Percentiles rank a stretch among this genome's conserved stretches.
Conservation (phyloP, 306 rosid genomes). For the Dalbergia oliveri region DNA sequence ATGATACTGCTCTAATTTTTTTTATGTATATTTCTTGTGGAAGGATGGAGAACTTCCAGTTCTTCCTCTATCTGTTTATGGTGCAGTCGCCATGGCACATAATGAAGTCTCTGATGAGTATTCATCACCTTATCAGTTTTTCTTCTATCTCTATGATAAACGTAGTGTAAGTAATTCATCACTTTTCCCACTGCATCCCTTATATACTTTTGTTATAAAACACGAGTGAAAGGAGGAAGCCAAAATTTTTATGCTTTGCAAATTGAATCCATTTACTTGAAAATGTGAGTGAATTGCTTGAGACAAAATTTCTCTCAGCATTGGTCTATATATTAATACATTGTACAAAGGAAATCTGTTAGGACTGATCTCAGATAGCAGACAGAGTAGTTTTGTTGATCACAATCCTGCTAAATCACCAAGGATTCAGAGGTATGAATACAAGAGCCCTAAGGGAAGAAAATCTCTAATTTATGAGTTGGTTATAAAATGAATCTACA, state of each 20-base stretch:
- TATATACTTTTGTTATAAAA: constrained; percentile 14
- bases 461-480: too few species aligned
- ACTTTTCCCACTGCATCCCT: not conserved
- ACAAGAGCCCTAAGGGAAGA: too few species aligned
- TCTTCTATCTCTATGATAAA: constrained; percentile 92
- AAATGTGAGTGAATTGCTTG: too few species aligned
- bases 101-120: constrained; percentile 86
- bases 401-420: too few species aligned
- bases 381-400: too few species aligned
- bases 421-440: too few species aligned
- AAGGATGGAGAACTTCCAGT: constrained; percentile 98
- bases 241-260: not conserved
- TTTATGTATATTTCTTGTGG: constrained; percentile 30
- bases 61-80: constrained; percentile 92
- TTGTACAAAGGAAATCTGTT: too few species aligned
- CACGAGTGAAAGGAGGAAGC: constrained; percentile 32
- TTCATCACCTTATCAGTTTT: constrained; percentile 88
- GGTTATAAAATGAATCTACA: too few species aligned
- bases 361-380: too few species aligned
- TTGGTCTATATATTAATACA: too few species aligned
- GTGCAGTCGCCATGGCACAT: constrained; percentile 97
- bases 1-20: constrained; percentile 12
- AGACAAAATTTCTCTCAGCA: too few species aligned
- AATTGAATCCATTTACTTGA: constrained; percentile 1
- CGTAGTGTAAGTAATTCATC: constrained; percentile 67